These are phyloP conservation scores for Aspergillus panamensis DNA, from an alignment of 495 filamentous ascomycete species.

Conservation along the genomic window DNA sequence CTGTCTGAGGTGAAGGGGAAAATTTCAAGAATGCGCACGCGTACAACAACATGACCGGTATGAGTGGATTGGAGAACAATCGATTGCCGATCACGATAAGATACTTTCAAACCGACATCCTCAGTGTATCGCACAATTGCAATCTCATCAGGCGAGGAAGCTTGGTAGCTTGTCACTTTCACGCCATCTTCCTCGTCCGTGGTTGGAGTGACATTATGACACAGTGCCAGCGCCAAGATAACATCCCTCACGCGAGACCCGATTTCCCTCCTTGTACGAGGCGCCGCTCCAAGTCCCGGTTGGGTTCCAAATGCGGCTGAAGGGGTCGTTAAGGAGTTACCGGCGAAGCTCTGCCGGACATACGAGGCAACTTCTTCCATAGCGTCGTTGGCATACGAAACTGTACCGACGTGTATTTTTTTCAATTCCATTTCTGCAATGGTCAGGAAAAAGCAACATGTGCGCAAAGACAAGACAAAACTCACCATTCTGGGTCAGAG, in stretches of 20 bases:
- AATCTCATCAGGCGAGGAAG: slow-evolving; percentile 96
- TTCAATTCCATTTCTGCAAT: slow-evolving; percentile 88
- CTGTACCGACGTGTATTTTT: slow-evolving; percentile 96
- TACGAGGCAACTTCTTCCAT: slow-evolving; percentile 95
- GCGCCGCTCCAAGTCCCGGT: slow-evolving; percentile 56
- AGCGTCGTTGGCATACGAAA: slow-evolving; percentile 95
- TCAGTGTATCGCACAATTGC: slow-evolving; percentile 97
- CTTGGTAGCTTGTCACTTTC: slow-evolving; percentile 84
- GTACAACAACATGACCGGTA: slow-evolving; percentile 71
- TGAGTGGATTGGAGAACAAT: slow-evolving; percentile 80
- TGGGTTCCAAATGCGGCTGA: slow-evolving; percentile 61
- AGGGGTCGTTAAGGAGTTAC: slow-evolving; percentile 63
- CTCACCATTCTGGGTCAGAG: slow-evolving; percentile 84
- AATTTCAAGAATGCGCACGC: slow-evolving; percentile 86
- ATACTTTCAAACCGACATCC: slow-evolving; percentile 79
- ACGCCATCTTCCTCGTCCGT: slow-evolving; percentile 75
- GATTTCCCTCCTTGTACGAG: slow-evolving; percentile 86
- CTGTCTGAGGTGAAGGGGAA: slow-evolving; percentile 98
- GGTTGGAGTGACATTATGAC: slow-evolving; percentile 97
- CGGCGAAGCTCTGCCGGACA: slow-evolving; percentile 73
- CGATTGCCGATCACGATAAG: slow-evolving; percentile 78
- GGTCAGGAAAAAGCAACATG: slow-evolving; percentile 8
- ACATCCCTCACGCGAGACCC: slow-evolving; percentile 88
- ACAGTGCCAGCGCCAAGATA: slow-evolving; percentile 85
- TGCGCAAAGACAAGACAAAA: not conserved